Base-by-base conservation (phyloP, 129 eudicot species). In the Tagetes patula region DNA sequence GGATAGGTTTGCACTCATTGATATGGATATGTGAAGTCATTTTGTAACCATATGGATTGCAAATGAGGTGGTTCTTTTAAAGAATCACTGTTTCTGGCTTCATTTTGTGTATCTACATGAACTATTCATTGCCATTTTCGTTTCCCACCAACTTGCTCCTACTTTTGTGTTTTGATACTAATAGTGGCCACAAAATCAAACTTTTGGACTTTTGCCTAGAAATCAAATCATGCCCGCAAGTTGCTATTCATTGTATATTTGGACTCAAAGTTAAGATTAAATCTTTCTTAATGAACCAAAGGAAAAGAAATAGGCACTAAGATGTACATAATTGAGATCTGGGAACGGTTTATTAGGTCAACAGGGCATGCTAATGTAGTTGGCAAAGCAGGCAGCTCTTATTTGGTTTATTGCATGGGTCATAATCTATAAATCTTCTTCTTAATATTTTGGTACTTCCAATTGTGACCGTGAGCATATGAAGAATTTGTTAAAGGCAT, bases 211-310 rank as follows among this genome's bases (percentile, higher is more conserved):
- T 48, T 63, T 63, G 12, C 6, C 37, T 73, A 73, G 10, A 60
- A 39, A 34, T 14, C 7, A 59, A 43, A 73, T 38, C 46, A 9
- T 9, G 33, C 42, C 38, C 11, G 49, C 34, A 20, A 49, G 39
- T 43, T 20, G 34, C 7, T 40, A 7, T 55, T 48, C 64, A 48
- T 12, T 38, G 58, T 53, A 60, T 3, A 5, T 38, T 30, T 63
- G 40, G 30, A 48, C 50, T 64, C 27, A 13, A 49, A 49, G 40
- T 20, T 38, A 30, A 37, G 52, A 50, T 63, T 45, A 50, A 48
- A 20, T 37, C 31, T 32, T 47, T 63, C 64, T 74, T 63, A 63
- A 74, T 38, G 61, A 63, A 74, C 52, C 71, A 64, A 74, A 74
- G 33, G n/a, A 38, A 30, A 64, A 37, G 20, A 39, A 63, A 27